A percentile compares a stretch with the other conserved stretches of the same genome.
phyloP scores from a whole-genome alignment of 1,284 basidiomycete genomes.

The Malassezia nana region DNA sequence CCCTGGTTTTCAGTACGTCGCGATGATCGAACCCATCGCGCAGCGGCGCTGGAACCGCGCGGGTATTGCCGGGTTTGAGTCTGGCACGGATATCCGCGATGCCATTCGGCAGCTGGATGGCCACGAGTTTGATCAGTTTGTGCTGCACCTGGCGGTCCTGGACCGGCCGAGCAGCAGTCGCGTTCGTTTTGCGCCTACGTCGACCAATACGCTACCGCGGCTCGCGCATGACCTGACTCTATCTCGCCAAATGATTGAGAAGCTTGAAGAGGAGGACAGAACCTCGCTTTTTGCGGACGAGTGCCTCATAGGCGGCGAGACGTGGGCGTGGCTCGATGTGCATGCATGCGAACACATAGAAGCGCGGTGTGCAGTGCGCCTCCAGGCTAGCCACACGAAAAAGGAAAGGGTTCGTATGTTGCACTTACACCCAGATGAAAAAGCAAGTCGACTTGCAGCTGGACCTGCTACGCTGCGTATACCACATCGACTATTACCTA shows the following conservation, averaged over 20 bases:
- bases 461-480: slow-evolving; percentile 37
- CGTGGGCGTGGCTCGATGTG: slow-evolving; percentile 20
- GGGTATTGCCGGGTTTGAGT: slow-evolving; percentile 40
- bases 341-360: slow-evolving; percentile 22
- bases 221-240: slow-evolving; percentile 30
- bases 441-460: slow-evolving; percentile 39
- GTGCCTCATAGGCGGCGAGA: neutral
- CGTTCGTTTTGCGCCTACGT: slow-evolving; percentile 31
- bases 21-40: slow-evolving; percentile 36
- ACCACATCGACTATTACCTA: slow-evolving; percentile 44
- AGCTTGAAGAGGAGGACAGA: slow-evolving; percentile 31
- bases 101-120: slow-evolving; percentile 28
- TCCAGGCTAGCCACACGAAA: neutral
- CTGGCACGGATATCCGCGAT: slow-evolving; percentile 26
- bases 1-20: slow-evolving; percentile 36
- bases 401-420: neutral
- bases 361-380: slow-evolving; percentile 12
- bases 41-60: slow-evolving; percentile 31
- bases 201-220: slow-evolving; percentile 29
- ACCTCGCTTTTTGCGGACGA: slow-evolving; percentile 21
- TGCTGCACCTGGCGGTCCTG: slow-evolving; percentile 30
- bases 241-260: slow-evolving; percentile 26
- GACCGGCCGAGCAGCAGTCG: slow-evolving; percentile 31
- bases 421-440: slow-evolving; percentile 18
- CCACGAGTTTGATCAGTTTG: slow-evolving; percentile 25